A percentile compares a stretch with the other conserved stretches of the same genome.
These are phyloP conservation scores for Castanospermum australe DNA, from an alignment of 306 rosid genomes.

Conservation along the genomic window DNA sequence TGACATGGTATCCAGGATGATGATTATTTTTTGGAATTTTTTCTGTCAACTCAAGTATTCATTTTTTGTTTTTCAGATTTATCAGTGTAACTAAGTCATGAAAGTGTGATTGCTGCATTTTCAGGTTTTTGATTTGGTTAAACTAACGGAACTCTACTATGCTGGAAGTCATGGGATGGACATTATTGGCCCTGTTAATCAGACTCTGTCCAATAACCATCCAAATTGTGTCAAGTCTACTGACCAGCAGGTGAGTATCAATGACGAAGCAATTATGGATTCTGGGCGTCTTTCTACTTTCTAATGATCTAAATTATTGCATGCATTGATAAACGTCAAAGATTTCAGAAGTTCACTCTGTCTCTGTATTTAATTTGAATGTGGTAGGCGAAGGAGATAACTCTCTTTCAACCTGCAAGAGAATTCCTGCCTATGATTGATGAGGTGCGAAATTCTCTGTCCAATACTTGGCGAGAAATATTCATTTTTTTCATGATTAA, in stretches of 20 bases:
- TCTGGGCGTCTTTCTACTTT: background rate
- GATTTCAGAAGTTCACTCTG: background rate
- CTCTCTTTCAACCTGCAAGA: slow-evolving; percentile 87
- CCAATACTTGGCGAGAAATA: background rate
- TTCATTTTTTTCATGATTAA: background rate
- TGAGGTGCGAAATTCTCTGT: slow-evolving; percentile 49
- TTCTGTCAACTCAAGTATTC: background rate
- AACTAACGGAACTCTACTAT: slow-evolving; percentile 90
- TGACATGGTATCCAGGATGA: slow-evolving; percentile 55
- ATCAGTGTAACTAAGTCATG: background rate
- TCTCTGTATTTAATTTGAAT: slow-evolving; percentile 10
- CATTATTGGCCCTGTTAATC: slow-evolving; percentile 65
- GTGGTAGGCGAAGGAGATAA: slow-evolving; percentile 71
- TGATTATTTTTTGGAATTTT: background rate
- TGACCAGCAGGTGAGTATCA: slow-evolving; percentile 50
- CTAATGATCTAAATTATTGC: too few species aligned
- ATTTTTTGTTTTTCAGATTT: background rate
- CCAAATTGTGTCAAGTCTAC: slow-evolving; percentile 55
- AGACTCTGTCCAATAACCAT: slow-evolving; percentile 36
- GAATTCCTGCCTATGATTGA: slow-evolving; percentile 84
- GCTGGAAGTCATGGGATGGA: slow-evolving; percentile 99
- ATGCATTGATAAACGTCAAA: background rate
- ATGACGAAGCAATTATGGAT: background rate
- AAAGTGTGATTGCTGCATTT: slow-evolving; percentile 15
- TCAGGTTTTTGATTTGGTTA: slow-evolving; percentile 85